Conservation (phyloP, 2,329 filamentous ascomycete species). For the Helicocarpus griseus region DNA sequence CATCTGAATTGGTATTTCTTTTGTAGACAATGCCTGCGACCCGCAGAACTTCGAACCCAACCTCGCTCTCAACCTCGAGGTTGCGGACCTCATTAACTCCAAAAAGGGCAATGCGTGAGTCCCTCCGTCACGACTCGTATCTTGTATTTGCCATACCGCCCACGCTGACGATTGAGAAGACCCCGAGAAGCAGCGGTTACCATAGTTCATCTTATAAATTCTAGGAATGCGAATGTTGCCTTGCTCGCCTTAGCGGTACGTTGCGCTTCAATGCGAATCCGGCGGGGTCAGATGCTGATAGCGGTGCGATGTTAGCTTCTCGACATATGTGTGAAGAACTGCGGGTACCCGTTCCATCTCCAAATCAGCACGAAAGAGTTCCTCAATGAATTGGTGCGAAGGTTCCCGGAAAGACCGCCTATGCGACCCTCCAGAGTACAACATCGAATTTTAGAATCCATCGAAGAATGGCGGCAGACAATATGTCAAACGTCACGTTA, state of each 20-base stretch:
- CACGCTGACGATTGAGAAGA: constrained; percentile 29
- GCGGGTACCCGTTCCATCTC: constrained; percentile 96
- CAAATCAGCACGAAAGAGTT: constrained; percentile 99
- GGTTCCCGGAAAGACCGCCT: constrained; percentile 89
- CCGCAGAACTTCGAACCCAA: constrained; percentile 98
- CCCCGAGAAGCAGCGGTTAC: constrained; percentile 89
- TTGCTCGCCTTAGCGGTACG: constrained; percentile 68
- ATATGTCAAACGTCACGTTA: constrained; percentile 98
- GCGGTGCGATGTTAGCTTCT: constrained; percentile 51
- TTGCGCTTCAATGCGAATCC: constrained; percentile 13
- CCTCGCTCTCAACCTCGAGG: constrained; percentile 90
- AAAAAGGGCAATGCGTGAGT: constrained; percentile 83
- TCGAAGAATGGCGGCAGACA: constrained; percentile 96
- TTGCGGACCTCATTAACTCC: constrained; percentile 88
- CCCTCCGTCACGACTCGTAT: neutral
- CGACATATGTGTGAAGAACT: constrained; percentile 99
- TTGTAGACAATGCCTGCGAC: constrained; percentile 78
- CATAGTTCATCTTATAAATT: constrained; percentile 91
- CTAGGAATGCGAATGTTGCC: constrained; percentile 91
- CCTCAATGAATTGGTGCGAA: constrained; percentile 90
- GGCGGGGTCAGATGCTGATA: constrained; percentile 4
- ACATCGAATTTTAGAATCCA: constrained; percentile 83
- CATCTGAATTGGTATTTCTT: neutral
- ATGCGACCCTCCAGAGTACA: constrained; percentile 80
- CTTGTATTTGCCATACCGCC: neutral